These are phyloP conservation scores for Scedosporium apiospermum DNA, from an alignment of 2,329 filamentous ascomycete species.

Conservation along the genomic window DNA sequence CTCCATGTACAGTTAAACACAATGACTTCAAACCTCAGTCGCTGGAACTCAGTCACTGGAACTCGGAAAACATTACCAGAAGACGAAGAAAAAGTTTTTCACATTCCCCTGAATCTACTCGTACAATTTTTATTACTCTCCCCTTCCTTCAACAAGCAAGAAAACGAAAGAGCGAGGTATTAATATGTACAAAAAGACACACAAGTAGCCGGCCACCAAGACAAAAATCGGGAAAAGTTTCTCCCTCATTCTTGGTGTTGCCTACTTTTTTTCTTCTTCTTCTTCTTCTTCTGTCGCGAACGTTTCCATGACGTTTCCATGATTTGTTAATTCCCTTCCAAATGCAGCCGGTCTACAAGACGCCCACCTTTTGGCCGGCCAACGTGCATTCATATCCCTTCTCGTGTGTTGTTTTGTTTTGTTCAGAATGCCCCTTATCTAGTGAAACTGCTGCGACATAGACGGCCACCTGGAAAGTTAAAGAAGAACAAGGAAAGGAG, in stretches of 20 bases:
- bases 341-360: not conserved
- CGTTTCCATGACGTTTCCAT: not conserved
- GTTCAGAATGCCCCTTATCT: constrained; percentile 1
- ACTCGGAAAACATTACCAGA: no score
- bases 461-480: not conserved
- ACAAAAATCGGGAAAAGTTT: no score
- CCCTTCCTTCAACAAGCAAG: not conserved
- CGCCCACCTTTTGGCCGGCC: not conserved
- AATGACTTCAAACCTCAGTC: no score
- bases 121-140: constrained; percentile 2
- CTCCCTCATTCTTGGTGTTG: no score
- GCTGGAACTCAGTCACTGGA: no score
- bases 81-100: no score
- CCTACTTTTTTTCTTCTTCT: no score
- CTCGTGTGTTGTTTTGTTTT: not conserved
- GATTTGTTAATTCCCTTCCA: not conserved
- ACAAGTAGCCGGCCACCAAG: not conserved
- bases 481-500: not conserved
- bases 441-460: not conserved
- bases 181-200: constrained; percentile 1
- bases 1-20: no score
- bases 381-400: not conserved
- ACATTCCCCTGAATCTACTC: not conserved
- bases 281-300: not conserved
- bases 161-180: not conserved